Evolutionary conservation across 768 basidiomycete genomes (phyloP).

Genomic region (Bullera alba): DNA sequence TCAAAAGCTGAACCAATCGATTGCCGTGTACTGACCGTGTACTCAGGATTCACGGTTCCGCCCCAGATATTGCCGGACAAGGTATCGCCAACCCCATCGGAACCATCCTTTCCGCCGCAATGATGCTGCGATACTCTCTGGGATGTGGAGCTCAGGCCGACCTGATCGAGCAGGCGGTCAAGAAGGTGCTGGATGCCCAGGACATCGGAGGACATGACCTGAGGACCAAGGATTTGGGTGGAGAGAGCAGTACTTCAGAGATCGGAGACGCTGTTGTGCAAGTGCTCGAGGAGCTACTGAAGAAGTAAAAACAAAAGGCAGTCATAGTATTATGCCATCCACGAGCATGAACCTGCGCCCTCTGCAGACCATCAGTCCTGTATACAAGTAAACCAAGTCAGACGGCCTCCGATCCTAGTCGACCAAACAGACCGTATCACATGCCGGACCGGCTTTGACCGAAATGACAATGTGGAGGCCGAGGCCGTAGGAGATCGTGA

Average conservation of each 20-base stretch:
- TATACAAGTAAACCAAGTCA: too few species aligned
- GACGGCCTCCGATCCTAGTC: too few species aligned
- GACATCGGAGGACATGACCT: constrained; percentile 65
- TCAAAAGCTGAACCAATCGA: background rate
- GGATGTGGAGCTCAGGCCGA: constrained; percentile 76
- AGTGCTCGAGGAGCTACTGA: constrained; percentile 57
- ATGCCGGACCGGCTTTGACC: too few species aligned
- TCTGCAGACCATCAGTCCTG: too few species aligned
- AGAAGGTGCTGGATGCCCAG: constrained; percentile 71
- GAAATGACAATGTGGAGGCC: too few species aligned
- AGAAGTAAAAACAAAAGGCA: too few species aligned
- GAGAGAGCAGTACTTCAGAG: constrained; percentile 64
- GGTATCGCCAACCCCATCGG: constrained; percentile 92
- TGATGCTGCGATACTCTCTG: constrained; percentile 91
- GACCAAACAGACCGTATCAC: too few species aligned
- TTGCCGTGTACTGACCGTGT: too few species aligned
- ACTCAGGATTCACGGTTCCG: constrained; percentile 74
- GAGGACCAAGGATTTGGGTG: constrained; percentile 82
- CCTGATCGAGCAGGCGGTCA: constrained; percentile 82
- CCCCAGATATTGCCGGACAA: constrained; percentile 89
- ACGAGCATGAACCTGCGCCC: too few species aligned
- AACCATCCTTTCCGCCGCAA: constrained; percentile 85
- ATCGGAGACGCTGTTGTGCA: constrained; percentile 79
- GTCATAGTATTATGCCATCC: too few species aligned
- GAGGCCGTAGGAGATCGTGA: too few species aligned